Evolutionary conservation across 768 basidiomycete genomes (phyloP), one percentile per base, ranked within the genome.

Genomic region (Pleurotus tuber-regium): DNA sequence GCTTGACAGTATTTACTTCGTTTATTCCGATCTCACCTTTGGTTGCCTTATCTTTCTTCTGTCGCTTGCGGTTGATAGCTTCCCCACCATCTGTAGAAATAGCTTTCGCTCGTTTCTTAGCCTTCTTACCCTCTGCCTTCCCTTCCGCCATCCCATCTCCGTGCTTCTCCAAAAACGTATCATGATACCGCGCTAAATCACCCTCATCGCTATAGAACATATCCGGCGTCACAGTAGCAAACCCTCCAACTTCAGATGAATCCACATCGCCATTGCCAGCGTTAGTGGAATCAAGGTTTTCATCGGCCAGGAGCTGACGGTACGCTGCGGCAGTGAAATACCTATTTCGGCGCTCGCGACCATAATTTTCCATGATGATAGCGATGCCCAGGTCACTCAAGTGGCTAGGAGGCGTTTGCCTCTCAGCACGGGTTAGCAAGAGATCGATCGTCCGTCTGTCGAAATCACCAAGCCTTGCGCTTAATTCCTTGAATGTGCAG

Each of bases 391-490:
- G 72, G 63, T 93, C 88, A 46, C 73, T 72, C 11, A 94, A 77
- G 64, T 92, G 90, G 4, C 78, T 54, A 3, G 92, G 92, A 11
- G 84, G 82, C 8, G 72, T 73, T 53, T 63, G 73, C 60, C 77
- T 84, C 57, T 84, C 84, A 18, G 87, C 80, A 38, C 87, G 81
- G 12, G 77, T 75, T 26, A 94, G 76, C 21, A 92, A 69, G n/a
- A 91, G 76, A 63, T 96, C 93, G 43, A 94, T 75, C 1, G 87
- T 91, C 23, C 93, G 84, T 61, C 79, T 81, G 64, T 94, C 89
- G 54, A 93, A 87, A 54, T 82, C 74, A 57, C 80, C 78, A 16
- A 93, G 72, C 25, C 79, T 72, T 10, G 61, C 57, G 36, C 84
- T 80, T 9, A 89, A 68, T 62, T 88, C 86, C 89, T 91, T 51